Evolutionary conservation across 768 basidiomycete species (phyloP).

Genomic region (Macrolepiota fuliginosa): DNA sequence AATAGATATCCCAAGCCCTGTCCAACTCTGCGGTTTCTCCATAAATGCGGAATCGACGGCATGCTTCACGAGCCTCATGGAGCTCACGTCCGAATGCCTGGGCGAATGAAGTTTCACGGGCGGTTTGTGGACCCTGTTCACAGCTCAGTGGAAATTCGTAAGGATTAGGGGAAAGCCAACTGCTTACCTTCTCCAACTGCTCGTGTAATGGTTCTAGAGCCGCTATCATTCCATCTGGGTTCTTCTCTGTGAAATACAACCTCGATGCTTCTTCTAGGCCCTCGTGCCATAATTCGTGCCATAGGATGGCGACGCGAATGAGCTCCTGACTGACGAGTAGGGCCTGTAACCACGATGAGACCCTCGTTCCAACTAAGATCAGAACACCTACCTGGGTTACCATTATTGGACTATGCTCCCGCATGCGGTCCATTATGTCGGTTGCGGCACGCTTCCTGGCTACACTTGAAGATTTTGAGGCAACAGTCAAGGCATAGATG

Average conservation of each 20-base stretch:
- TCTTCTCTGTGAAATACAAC: conserved; percentile 94
- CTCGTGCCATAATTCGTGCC: conserved; percentile 99
- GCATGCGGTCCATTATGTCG: conserved; percentile 89
- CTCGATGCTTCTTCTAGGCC: conserved; percentile 97
- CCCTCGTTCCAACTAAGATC: background rate
- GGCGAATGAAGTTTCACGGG: conserved; percentile 91
- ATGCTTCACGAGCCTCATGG: conserved; percentile 88
- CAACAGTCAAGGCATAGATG: conserved; percentile 94
- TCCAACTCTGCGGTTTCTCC: conserved; percentile 90
- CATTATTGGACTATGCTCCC: conserved; percentile 82
- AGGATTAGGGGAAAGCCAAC: background rate
- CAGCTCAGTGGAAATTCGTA: conserved; percentile 1
- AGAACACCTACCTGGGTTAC: conserved; percentile 70
- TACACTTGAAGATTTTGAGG: conserved; percentile 89
- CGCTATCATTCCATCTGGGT: conserved; percentile 96
- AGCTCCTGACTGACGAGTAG: conserved; percentile 85
- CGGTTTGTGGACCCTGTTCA: conserved; percentile 84
- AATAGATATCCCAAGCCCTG: conserved; percentile 99
- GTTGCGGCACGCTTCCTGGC: conserved; percentile 80
- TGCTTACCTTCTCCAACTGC: conserved; percentile 75
- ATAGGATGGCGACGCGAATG: conserved; percentile 95
- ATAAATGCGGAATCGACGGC: conserved; percentile 79
- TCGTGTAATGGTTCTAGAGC: conserved; percentile 91
- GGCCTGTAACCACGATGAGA: conserved; percentile 2
- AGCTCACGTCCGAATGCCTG: conserved; percentile 94